phyloP scores from a whole-genome alignment of 805 yeast species.

The Wickerhamiella siamensis region DNA sequence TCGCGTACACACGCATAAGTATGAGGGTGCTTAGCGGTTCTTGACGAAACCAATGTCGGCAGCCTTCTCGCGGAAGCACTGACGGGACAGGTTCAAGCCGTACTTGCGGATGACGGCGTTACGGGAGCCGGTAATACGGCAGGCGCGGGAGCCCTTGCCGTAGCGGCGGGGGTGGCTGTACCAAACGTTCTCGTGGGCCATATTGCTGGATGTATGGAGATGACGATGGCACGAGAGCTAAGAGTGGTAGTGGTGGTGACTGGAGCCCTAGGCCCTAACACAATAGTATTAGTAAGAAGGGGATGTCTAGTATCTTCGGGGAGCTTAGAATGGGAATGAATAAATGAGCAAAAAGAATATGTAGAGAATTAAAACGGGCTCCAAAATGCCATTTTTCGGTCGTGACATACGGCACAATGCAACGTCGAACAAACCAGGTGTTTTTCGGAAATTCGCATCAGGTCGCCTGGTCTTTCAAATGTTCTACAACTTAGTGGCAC shows the following conservation, averaged over 20 bases:
- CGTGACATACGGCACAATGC: too few species aligned
- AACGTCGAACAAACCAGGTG: too few species aligned
- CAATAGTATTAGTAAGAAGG: too few species aligned
- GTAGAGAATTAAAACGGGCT: too few species aligned
- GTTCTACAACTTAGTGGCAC: too few species aligned
- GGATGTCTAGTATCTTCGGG: too few species aligned
- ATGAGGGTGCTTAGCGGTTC: conserved; percentile 56
- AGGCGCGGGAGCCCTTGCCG: conserved; percentile 99
- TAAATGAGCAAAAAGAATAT: too few species aligned
- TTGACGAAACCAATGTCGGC: conserved; percentile 98
- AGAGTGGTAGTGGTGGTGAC: conserved; percentile 2
- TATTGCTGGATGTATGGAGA: conserved; percentile 31
- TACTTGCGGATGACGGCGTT: conserved; percentile 99
- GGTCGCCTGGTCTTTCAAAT: too few species aligned
- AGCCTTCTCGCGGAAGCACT: conserved; percentile 99
- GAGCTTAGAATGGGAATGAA: too few species aligned
- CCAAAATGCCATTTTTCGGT: too few species aligned
- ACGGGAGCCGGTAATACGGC: conserved; percentile 99
- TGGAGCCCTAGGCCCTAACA: conserved; percentile 1
- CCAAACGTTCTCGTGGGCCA: conserved; percentile 99
- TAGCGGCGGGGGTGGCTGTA: conserved; percentile 99
- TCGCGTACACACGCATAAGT: not conserved
- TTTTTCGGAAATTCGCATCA: too few species aligned
- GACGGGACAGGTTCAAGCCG: conserved; percentile 99
- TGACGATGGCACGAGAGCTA: not conserved